phyloP scores from a whole-genome alignment of 441 rosid genomes.

The Omphalea diandra region DNA sequence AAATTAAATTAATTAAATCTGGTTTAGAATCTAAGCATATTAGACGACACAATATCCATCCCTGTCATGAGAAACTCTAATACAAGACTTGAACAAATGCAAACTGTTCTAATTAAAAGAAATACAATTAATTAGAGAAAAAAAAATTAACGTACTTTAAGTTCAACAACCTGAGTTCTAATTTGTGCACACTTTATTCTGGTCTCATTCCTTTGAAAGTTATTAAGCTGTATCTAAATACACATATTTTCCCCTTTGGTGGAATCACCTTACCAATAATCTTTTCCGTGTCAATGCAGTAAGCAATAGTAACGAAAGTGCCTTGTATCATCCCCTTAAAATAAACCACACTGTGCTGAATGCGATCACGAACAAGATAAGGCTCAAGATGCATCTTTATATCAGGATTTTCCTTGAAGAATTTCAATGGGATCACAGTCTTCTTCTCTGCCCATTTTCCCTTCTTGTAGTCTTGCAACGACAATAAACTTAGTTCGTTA shows the following conservation, averaged over 20 bases:
- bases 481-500: neutral
- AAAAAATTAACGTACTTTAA: too few relatives aligned
- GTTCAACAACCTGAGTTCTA: too few relatives aligned
- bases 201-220: conserved; percentile 17
- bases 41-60: too few relatives aligned
- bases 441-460: conserved; percentile 12
- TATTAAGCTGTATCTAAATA: neutral
- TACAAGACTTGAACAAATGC: too few relatives aligned
- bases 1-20: too few relatives aligned
- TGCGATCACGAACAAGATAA: too few relatives aligned
- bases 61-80: too few relatives aligned
- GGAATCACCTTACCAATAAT: neutral
- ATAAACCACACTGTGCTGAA: neutral
- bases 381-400: neutral
- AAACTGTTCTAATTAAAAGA: too few relatives aligned
- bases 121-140: too few relatives aligned
- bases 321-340: neutral
- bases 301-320: neutral
- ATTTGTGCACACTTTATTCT: neutral
- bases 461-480: neutral
- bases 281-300: too few relatives aligned
- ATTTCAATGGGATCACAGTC: neutral
- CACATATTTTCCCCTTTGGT: too few relatives aligned
- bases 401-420: neutral
- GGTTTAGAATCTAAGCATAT: too few relatives aligned